Evolutionary conservation across 2,329 filamentous ascomycete species (phyloP), one percentile per base, ranked within the genome.

Genomic region (Passalora sequoiae): DNA sequence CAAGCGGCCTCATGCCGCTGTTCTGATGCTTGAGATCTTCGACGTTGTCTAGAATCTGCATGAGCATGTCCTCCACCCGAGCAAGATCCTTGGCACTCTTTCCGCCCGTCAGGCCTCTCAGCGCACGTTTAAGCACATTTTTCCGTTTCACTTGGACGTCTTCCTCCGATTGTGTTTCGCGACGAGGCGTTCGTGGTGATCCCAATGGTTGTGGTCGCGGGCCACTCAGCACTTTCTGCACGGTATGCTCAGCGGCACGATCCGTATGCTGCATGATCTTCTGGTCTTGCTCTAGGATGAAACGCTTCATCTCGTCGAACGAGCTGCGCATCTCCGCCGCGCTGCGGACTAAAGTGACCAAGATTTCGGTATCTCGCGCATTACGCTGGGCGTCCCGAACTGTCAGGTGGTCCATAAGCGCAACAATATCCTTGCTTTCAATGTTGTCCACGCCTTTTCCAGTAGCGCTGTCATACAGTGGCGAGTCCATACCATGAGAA

Each of bases 331-430:
- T 97, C 67, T 98, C 92, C 9, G 92, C 84, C 3, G 92, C 91
- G 42, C 89, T 89, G 47, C 91, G 84, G 49, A 98, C 92, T 22
- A 98, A 78, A 0, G 92, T 91, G 35, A 96, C 87, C 13, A 98
- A 73, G 43, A 98, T 96, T 66, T 98, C 92, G 0, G 92, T 97
- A 59, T 98, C 92, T 32, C 92, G 80, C 33, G 92, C 92, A 66
- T 92, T 97, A 47, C 92, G 83, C 68, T 97, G 91, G 29, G 91
- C 92, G 69, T 98, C 92, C 25, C 92, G 84, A 51, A 97, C 92
- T 63, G 94, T 97, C 50, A 98, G 81, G 66, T 98, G 92, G 62
- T 98, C 91, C 92, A 98, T 98, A 48, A 98, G 72, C 17, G 91
- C 88, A 51, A 98, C 85, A 57, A 98, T 94, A 60, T 98, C 92